Base-by-base conservation (phyloP, 148 eudicot genomes). In the Tetragonia tetragonoides region DNA sequence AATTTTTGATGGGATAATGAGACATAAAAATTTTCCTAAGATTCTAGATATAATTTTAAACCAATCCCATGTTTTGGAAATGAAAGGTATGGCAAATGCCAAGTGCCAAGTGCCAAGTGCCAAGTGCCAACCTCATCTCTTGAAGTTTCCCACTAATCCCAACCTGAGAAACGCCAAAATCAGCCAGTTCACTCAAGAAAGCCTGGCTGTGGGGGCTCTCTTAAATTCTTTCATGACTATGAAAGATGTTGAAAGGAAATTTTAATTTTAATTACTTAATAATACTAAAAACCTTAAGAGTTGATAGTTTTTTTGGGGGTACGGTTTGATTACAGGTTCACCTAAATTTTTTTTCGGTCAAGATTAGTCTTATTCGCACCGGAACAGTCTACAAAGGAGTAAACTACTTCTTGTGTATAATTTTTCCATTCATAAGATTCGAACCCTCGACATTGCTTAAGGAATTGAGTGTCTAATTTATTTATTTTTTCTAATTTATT, bases 101-200 rank as follows among this genome's bases (percentile, higher is more conserved):
- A 72, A 54, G 62, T 34, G 62, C 18, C 39, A 24, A n/a, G 38
- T n/a, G n/a, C n/a, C 15, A 10, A 51, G 17, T 14, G 62, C 42
- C 14, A 72, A 54, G n/a, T 56, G 67, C 37, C 73, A 69, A 68
- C 74, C 74, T 57, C 16, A 77, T 23, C 67, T 42, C 5, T 59
- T 34, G 24, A 59, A 70, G 69, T 9, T 24, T 59, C 42, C 59
- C 60, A 70, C 70, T 63, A 49, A 56, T 53, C 51, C 67, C 40
- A 73, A 79, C 76, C 62, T 79, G 75, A 72, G 81, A 79, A 79
- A 79, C 76, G 76, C 81, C 81, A 79, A 79, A 72, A 51, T 60
- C 49, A 62, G 75, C 44, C 80, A 69, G 80, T 68, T 70, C 62
- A 64, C 71, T 64, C 51, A 38, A 40, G 41, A 64, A 72, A 79